These are phyloP conservation scores for Suillus brevipes DNA, from an alignment of 768 basidiomycete species.

Conservation along the genomic window DNA sequence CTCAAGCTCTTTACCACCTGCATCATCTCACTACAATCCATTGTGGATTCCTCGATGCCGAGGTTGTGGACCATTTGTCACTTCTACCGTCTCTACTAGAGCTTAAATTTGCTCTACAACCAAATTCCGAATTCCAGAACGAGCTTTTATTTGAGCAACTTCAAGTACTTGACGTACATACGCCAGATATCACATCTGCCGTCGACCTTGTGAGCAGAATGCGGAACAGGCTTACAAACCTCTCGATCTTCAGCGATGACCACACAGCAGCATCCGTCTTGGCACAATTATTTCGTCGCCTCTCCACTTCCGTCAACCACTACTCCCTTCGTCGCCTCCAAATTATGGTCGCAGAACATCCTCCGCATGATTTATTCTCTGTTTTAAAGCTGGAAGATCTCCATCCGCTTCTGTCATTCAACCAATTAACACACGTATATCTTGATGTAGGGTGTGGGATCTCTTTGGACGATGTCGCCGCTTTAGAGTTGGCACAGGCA, in stretches of 20 bases:
- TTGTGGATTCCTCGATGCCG: conserved; percentile 15
- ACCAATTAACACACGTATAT: conserved; percentile 25
- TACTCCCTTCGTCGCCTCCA: neutral
- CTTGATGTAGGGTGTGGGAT: conserved; percentile 21
- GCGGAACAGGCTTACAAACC: conserved; percentile 1
- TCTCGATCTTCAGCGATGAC: neutral
- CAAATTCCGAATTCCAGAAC: neutral
- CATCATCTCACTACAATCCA: conserved; percentile 6
- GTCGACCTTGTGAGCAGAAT: conserved; percentile 3
- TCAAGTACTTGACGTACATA: conserved; percentile 1
- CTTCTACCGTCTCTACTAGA: conserved; percentile 20
- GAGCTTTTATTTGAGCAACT: neutral
- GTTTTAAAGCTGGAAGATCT: neutral
- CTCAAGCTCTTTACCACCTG: neutral
- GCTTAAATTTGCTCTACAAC: neutral
- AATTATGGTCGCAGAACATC: neutral
- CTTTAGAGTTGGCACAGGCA: conserved; percentile 19
- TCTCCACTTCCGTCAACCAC: neutral
- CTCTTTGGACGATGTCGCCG: conserved; percentile 20
- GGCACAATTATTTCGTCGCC: neutral
- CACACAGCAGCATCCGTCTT: neutral
- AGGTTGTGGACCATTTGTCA: conserved; percentile 26
- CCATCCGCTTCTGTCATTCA: conserved; percentile 9
- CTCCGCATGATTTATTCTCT: neutral
- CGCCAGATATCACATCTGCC: neutral